Evolutionary conservation across 2,329 filamentous ascomycete genomes (phyloP).

Genomic region (Leptographium galeiforme): DNA sequence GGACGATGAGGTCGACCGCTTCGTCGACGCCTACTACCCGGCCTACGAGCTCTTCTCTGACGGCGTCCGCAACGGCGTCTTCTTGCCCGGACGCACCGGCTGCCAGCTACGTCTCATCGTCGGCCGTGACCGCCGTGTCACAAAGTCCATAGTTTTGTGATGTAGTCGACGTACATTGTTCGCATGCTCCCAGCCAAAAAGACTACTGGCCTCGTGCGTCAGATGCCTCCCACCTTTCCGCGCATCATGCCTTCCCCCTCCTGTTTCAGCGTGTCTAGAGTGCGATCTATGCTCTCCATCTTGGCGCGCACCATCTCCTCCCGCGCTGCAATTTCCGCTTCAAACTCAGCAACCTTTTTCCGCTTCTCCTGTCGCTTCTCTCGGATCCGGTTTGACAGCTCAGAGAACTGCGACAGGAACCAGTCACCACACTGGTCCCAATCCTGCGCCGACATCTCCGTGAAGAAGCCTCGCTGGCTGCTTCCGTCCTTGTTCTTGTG

Average conservation of each 20-base stretch:
- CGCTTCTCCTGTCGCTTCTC: slow-evolving; percentile 36
- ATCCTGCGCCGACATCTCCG: slow-evolving; percentile 37
- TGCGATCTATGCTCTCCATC: slow-evolving; percentile 39
- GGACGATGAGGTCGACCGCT: slow-evolving; percentile 62
- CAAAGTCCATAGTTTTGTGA: slow-evolving; percentile 36
- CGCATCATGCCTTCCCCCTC: slow-evolving; percentile 44
- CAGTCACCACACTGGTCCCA: slow-evolving; percentile 49
- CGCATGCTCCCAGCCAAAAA: too few species aligned
- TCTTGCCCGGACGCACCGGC: slow-evolving; percentile 29
- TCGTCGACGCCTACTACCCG: slow-evolving; percentile 58
- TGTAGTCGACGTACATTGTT: too few species aligned
- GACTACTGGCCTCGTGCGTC: slow-evolving; percentile 1
- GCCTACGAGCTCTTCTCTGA: slow-evolving; percentile 58
- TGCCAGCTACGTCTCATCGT: slow-evolving; percentile 51
- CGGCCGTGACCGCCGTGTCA: slow-evolving; percentile 44
- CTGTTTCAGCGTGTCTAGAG: slow-evolving; percentile 39
- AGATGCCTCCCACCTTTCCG: slow-evolving; percentile 23
- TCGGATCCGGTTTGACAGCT: slow-evolving; percentile 33
- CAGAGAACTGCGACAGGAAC: slow-evolving; percentile 41
- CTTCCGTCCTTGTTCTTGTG: slow-evolving; percentile 30
- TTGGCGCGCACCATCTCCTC: slow-evolving; percentile 40
- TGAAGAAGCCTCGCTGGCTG: slow-evolving; percentile 35
- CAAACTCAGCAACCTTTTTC: slow-evolving; percentile 34
- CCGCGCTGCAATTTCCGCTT: slow-evolving; percentile 39
- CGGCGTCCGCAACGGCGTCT: slow-evolving; percentile 42